phyloP scores from a whole-genome alignment of 768 basidiomycete genomes.

The Hortiboletus campestris region DNA sequence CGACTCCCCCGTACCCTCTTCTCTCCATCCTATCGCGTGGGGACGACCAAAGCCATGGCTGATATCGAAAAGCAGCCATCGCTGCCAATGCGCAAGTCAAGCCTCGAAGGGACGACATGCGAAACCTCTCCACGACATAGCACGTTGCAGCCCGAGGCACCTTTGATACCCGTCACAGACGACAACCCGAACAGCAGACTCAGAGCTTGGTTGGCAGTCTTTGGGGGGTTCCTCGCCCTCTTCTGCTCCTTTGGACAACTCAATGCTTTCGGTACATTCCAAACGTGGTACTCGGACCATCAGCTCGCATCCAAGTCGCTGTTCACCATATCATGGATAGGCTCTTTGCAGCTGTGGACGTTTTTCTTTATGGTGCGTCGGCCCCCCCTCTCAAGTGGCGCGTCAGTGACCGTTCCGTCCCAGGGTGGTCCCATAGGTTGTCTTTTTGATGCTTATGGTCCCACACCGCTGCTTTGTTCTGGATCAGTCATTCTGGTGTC shows the following conservation, averaged over 20 bases:
- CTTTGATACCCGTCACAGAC: slow-evolving; percentile 10
- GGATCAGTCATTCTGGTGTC: slow-evolving; percentile 50
- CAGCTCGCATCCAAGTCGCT: slow-evolving; percentile 50
- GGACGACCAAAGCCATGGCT: slow-evolving; percentile 21
- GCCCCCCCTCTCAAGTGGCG: background rate
- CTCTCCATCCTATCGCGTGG: slow-evolving; percentile 1
- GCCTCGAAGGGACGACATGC: slow-evolving; percentile 19
- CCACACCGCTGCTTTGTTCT: slow-evolving; percentile 47
- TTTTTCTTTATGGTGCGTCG: slow-evolving; percentile 65
- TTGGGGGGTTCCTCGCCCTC: slow-evolving; percentile 64
- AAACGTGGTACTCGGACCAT: slow-evolving; percentile 63
- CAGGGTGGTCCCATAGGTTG: slow-evolving; percentile 64
- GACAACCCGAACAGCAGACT: slow-evolving; percentile 7
- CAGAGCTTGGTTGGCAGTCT: slow-evolving; percentile 48
- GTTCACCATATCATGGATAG: slow-evolving; percentile 69
- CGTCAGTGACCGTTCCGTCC: slow-evolving; percentile 2
- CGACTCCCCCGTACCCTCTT: slow-evolving; percentile 15
- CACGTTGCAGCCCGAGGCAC: slow-evolving; percentile 21
- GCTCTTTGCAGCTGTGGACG: slow-evolving; percentile 63
- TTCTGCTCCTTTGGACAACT: slow-evolving; percentile 73
- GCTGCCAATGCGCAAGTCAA: slow-evolving; percentile 17
- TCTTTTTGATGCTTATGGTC: slow-evolving; percentile 60
- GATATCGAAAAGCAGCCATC: slow-evolving; percentile 32
- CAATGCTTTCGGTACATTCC: slow-evolving; percentile 71
- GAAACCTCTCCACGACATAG: slow-evolving; percentile 22